Base-by-base conservation (phyloP, 2,329 filamentous ascomycete genomes). In the Zymoseptoria pseudotritici region DNA sequence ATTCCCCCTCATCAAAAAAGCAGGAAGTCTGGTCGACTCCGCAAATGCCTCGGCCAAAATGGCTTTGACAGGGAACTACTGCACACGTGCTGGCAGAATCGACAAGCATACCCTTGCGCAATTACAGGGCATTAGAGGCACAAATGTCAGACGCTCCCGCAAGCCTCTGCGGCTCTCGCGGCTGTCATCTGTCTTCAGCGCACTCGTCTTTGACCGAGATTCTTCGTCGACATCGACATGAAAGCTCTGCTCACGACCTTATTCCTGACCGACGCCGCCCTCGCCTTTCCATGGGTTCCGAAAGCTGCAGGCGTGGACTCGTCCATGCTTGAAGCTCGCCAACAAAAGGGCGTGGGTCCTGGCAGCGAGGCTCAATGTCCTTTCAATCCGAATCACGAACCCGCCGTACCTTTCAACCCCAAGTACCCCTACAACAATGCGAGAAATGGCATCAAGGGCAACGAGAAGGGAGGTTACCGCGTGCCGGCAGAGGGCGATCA, bases 391-490 rank as follows among this genome's bases (percentile, higher is more conserved):
- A 69, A 76, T 55, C 76, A 77, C 61, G 63, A 70, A 17, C 67
- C 71, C 42, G 76, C 75, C 2, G 70, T 68, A 7, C 70, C 72
- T 0, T 68, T 73, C 63, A 72, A 69, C 10, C 51, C 62, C 52
- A 72, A 57, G 76, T 78, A 69, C 58, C 76, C 74, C 20, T 79
- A 80, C 66, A 76, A 75, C 53, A 72, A 72, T 21, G 77, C 78
- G 4, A 73, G 72, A 58, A 74, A 78, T 58, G 77, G 77, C 51
- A 22, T 67, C 10, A 72, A 70, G n/a, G 77, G 78, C 3, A 76
- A 71, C 8, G 74, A 73, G 4, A 69, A 67, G 26, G 77, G 78
- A 57, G 77, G 77, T 3, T 77, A 75, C 61, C 70, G 75, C 57
- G 78, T 80, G 0, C 78, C 78, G 31, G 77, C 74, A 19, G 66